A percentile compares a stretch with the other conserved stretches of the same genome.
Evolutionary conservation across 129 eudicot genomes (phyloP).

Genomic region (carrot (Daucus carota)): DNA sequence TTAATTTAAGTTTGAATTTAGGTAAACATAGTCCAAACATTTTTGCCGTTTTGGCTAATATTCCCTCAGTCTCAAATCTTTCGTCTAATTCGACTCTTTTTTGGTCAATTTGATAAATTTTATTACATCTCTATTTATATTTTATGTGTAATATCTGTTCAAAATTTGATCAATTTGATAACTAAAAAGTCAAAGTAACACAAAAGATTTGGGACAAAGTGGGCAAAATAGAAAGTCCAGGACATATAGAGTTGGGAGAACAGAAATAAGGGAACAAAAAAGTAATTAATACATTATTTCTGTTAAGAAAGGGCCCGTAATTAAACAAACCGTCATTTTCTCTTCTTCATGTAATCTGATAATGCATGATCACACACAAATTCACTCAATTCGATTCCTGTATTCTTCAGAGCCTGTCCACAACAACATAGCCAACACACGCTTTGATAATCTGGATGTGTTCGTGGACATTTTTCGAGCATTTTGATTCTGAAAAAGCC

Average conservation of each 20-base stretch:
- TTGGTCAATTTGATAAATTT: no score
- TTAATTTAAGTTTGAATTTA: no score
- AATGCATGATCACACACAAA: background rate
- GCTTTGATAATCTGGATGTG: background rate
- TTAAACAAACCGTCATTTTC: conserved; percentile 3
- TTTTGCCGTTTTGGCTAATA: no score
- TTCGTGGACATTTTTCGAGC: background rate
- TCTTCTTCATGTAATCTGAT: background rate
- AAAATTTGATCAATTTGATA: no score
- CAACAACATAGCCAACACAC: background rate
- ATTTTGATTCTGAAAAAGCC: background rate
- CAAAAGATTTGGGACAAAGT: no score
- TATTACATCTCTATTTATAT: no score
- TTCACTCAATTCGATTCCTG: background rate
- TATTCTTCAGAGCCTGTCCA: background rate
- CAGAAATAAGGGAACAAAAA: background rate
- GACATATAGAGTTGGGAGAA: background rate
- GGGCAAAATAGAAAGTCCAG: background rate
- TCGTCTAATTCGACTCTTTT: no score
- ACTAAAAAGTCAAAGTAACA: no score
- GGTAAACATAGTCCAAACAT: no score
- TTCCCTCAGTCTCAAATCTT: no score
- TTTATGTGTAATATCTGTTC: no score
- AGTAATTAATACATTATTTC: background rate
- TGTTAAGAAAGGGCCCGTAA: background rate